Conservation (phyloP, 495 filamentous ascomycete genomes). For the Lophiostoma macrostomum region DNA sequence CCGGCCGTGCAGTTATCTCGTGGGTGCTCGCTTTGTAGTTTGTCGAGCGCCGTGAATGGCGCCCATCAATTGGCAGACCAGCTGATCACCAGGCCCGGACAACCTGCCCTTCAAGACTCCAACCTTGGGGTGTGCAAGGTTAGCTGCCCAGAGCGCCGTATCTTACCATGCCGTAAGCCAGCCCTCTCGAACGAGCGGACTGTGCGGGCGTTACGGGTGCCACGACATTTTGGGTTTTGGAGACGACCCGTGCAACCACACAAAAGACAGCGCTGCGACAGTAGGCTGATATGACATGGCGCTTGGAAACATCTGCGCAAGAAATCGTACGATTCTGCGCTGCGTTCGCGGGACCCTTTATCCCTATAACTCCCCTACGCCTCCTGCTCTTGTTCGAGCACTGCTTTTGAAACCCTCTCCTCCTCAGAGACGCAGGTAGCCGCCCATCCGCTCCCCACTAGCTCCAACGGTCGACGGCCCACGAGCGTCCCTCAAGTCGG, state of each 20-base stretch:
- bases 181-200: conserved; percentile 9
- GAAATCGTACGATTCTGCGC: conserved; percentile 20
- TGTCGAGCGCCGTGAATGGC: too few species aligned
- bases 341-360: background rate
- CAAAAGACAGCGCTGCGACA: conserved; percentile 8
- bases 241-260: conserved; percentile 9
- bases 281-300: conserved; percentile 24
- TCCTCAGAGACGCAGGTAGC: conserved; percentile 13
- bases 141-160: too few species aligned
- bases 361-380: background rate
- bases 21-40: too few species aligned
- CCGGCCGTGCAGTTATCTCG: too few species aligned
- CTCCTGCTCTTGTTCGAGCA: background rate
- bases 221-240: conserved; percentile 22
- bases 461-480: conserved; percentile 4
- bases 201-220: conserved; percentile 15
- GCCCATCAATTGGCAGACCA: too few species aligned
- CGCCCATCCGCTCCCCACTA: conserved; percentile 11
- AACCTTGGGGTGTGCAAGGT: too few species aligned
- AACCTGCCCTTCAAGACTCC: too few species aligned
- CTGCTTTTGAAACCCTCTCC: conserved; percentile 14
- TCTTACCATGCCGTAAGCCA: too few species aligned
- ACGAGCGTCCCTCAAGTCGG: background rate
- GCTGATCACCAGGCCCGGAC: background rate
- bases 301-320: conserved; percentile 18